Percentiles rank a stretch among this genome's conserved stretches.
phyloP scores from a whole-genome alignment of 805 yeast genomes.

The Suhomyces tanzawaensis region DNA sequence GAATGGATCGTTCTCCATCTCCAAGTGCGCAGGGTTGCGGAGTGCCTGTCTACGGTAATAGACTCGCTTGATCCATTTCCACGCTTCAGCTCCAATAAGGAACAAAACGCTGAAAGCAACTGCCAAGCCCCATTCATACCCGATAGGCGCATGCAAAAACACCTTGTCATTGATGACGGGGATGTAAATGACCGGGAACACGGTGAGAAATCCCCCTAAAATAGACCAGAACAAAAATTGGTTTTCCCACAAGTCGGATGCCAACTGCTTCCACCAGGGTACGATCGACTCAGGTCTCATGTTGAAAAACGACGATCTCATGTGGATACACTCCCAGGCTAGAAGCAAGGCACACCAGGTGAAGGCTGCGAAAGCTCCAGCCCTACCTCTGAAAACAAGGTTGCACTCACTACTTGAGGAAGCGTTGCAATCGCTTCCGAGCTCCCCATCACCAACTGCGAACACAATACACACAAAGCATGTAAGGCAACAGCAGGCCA shows the following conservation, averaged over 20 bases:
- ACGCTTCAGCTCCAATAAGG: slow-evolving; percentile 34
- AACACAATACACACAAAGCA: slow-evolving; percentile 37
- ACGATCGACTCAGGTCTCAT: slow-evolving; percentile 37
- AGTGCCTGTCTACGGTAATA: slow-evolving; percentile 20
- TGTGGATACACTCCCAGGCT: slow-evolving; percentile 43
- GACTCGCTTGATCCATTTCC: slow-evolving; percentile 41
- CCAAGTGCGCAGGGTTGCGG: slow-evolving; percentile 33
- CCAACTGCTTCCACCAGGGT: slow-evolving; percentile 38
- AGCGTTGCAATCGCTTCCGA: slow-evolving; percentile 36
- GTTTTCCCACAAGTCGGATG: slow-evolving; percentile 34
- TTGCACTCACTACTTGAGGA: slow-evolving; percentile 22
- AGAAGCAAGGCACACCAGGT: slow-evolving; percentile 42
- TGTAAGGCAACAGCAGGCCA: slow-evolving; percentile 41
- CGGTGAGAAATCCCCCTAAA: slow-evolving; percentile 33
- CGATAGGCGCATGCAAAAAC: slow-evolving; percentile 36
- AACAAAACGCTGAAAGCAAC: slow-evolving; percentile 29
- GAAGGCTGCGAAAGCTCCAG: slow-evolving; percentile 38
- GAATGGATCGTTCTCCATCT: slow-evolving; percentile 41
- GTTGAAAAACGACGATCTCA: slow-evolving; percentile 30
- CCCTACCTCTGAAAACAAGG: slow-evolving; percentile 37
- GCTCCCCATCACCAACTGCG: slow-evolving; percentile 38
- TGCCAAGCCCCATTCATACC: slow-evolving; percentile 41
- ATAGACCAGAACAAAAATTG: slow-evolving; percentile 39
- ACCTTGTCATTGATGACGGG: slow-evolving; percentile 41
- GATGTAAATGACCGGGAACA: slow-evolving; percentile 41